phyloP scores from a whole-genome alignment of 148 eudicot genomes.

The Rhododendron vialii region DNA sequence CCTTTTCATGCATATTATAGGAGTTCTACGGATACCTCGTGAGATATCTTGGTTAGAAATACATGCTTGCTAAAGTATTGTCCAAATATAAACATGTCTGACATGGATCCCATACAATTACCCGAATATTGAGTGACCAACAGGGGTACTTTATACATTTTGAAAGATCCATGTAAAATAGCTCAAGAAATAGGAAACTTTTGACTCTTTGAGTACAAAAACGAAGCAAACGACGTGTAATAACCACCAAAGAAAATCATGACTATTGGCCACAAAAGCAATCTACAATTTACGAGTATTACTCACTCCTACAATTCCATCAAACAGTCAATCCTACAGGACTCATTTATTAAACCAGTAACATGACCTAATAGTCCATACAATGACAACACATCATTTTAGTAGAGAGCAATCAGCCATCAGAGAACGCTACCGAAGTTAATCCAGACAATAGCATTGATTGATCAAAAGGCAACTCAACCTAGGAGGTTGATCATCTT shows the following conservation, averaged over 20 bases:
- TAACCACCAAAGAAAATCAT: neutral
- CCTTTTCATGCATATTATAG: no score
- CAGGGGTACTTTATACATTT: neutral
- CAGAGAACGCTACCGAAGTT: neutral
- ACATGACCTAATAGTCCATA: neutral
- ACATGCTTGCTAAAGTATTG: neutral
- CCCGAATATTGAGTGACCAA: neutral
- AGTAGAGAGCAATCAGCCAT: neutral
- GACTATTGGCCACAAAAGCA: neutral
- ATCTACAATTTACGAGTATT: neutral
- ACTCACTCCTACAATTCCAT: neutral
- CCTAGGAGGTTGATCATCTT: neutral
- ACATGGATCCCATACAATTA: neutral
- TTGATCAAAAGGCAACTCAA: neutral
- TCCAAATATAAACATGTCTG: neutral
- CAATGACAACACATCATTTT: neutral
- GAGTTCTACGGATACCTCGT: neutral
- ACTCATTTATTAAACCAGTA: neutral
- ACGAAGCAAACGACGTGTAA: neutral
- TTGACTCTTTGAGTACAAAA: neutral
- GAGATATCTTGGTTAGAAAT: neutral
- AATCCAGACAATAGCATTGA: neutral
- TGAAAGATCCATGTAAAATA: neutral
- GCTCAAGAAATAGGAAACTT: neutral
- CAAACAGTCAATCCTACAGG: neutral